Base-by-base conservation (phyloP, 441 rosid genomes). In the Populus trichocarpa region DNA sequence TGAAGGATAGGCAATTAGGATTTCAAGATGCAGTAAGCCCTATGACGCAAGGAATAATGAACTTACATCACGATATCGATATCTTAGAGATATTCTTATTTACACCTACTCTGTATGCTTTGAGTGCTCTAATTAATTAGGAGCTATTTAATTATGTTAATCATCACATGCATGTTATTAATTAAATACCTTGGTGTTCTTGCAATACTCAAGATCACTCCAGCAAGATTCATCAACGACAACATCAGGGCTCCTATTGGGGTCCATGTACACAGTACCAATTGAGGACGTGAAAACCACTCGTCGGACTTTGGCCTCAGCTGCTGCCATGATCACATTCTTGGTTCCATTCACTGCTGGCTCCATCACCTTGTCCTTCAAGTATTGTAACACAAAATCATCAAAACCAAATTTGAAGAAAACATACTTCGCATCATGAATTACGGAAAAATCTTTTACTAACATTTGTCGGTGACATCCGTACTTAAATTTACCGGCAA, bases 261-360 rank as follows among this genome's bases (percentile, higher is more conserved):
- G 99, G 77, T 96, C 93, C 97, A 93, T 91, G 80, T 90, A 85
- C 67, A 94, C 98, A 0, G 99, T 93, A 50, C 97, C 99, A 2
- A 94, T 93, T 0, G 98, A 94, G 0, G 99, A 96, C 1, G 97
- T 92, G 87, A 93, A 90, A 5, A 92, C 98, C n/a, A 92, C 90
- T 10, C 97, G 90, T 42, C 89, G 86, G 23, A 87, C 96, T 50
- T 91, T 90, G 69, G 96, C 95, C 81, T 89, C 93, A 1, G 93
- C 90, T 1, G 97, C 97, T 0, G 98, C 98, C 10, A 81, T 78
- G 9, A 96, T 88, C 84, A 94, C 97, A 57, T 93, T 16, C 50
- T 12, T 40, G 98, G 99, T 76, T 96, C 93, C 97, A 92, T 90
- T 88, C 84, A 94, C 97, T 87, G 98, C 96, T 8, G 98, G 98